These are phyloP conservation scores for Amanita pallidorosea DNA, from an alignment of 768 basidiomycete species.

Conservation along the genomic window DNA sequence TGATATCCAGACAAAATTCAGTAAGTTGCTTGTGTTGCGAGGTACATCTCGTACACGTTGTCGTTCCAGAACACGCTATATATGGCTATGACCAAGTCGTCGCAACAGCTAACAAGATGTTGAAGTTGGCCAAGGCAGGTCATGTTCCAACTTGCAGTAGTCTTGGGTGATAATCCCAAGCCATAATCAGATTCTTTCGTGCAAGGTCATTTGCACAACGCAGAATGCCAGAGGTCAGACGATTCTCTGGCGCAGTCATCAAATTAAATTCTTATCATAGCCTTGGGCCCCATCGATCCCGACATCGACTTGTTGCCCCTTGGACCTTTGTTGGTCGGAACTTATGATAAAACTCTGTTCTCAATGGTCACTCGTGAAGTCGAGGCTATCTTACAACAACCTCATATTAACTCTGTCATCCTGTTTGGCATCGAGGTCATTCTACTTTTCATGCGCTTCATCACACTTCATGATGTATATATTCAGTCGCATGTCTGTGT, in stretches of 20 bases:
- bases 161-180: neutral
- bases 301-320: slow-evolving; percentile 47
- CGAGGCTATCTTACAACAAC: slow-evolving; percentile 34
- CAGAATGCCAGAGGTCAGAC: slow-evolving; percentile 62
- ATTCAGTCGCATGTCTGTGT: slow-evolving; percentile 84
- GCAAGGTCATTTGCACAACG: slow-evolving; percentile 74
- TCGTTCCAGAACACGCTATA: slow-evolving; percentile 32
- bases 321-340: slow-evolving; percentile 45
- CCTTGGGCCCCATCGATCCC: slow-evolving; percentile 57
- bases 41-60: neutral
- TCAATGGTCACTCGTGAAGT: slow-evolving; percentile 78
- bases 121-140: slow-evolving; percentile 60
- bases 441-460: neutral
- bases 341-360: slow-evolving; percentile 72
- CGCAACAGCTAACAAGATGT: slow-evolving; percentile 61
- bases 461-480: neutral
- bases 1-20: slow-evolving; percentile 72
- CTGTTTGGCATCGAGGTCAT: slow-evolving; percentile 82
- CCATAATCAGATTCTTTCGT: slow-evolving; percentile 38
- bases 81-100: slow-evolving; percentile 65
- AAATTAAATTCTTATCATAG: slow-evolving; percentile 21
- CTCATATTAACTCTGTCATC: slow-evolving; percentile 48
- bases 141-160: neutral
- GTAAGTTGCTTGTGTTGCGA: slow-evolving; percentile 25
- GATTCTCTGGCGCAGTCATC: neutral